These are phyloP conservation scores for Penicillium atrosanguineum DNA, from an alignment of 495 filamentous ascomycete genomes.

Conservation along the genomic window DNA sequence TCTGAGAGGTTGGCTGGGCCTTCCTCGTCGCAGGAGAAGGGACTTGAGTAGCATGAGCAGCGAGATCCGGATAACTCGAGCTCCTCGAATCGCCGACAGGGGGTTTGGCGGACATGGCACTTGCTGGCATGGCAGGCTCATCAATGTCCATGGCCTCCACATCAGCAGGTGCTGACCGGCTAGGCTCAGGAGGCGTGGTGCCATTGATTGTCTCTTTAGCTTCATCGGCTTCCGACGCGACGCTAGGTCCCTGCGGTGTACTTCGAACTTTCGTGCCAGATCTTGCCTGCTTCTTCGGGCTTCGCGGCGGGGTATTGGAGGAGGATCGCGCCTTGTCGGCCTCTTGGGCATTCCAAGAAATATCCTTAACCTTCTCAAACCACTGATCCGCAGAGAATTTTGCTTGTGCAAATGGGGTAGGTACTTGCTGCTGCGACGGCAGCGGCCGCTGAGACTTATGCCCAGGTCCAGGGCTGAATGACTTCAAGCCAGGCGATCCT, in stretches of 20 bases:
- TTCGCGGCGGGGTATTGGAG: conserved; percentile 30
- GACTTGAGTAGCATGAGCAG: conserved; percentile 13
- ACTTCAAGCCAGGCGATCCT: conserved; percentile 16
- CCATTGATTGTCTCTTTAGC: conserved; percentile 29
- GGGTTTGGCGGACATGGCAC: background rate
- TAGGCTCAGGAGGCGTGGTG: conserved; percentile 9
- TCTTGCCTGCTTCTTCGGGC: conserved; percentile 36
- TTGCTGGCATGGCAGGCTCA: conserved; percentile 21
- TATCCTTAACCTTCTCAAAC: conserved; percentile 59
- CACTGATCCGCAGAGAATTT: conserved; percentile 67
- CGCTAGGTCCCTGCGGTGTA: conserved; percentile 34
- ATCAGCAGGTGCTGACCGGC: conserved; percentile 13
- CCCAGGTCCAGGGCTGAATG: conserved; percentile 6
- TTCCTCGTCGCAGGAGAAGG: conserved; percentile 20
- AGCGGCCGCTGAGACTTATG: conserved; percentile 1
- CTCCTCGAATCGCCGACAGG: background rate
- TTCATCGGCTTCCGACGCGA: conserved; percentile 46
- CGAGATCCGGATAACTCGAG: conserved; percentile 19
- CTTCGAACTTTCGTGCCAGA: conserved; percentile 25
- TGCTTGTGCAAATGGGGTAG: conserved; percentile 36
- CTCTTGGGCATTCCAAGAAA: conserved; percentile 49
- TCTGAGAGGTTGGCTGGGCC: conserved; percentile 21
- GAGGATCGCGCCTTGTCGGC: conserved; percentile 27
- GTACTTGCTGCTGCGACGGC: conserved; percentile 16
- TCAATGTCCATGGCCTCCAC: conserved; percentile 53